Conservation (phyloP, 164 flowering plant species). For the Berberis thunbergii region DNA sequence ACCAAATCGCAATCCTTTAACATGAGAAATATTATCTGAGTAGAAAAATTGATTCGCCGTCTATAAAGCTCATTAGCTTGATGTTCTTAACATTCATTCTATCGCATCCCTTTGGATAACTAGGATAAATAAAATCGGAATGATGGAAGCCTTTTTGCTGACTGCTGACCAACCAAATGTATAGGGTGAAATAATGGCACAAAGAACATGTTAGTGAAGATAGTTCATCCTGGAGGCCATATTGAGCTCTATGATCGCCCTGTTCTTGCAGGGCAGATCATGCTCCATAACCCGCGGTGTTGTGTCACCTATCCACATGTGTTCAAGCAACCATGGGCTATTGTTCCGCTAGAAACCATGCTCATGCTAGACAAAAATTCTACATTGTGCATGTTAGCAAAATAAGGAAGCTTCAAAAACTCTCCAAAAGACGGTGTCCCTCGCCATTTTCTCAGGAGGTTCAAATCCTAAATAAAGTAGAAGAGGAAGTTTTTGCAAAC, state of each 20-base stretch:
- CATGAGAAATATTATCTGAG: not conserved
- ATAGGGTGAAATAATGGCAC: slow-evolving; percentile 11
- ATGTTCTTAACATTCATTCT: not conserved
- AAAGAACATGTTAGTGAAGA: slow-evolving; percentile 39
- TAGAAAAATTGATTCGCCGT: not conserved
- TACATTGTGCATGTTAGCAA: slow-evolving; percentile 50
- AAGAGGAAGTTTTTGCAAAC: slow-evolving; percentile 10
- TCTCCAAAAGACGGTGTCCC: slow-evolving; percentile 11
- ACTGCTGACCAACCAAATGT: not conserved
- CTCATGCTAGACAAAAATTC: slow-evolving; percentile 45
- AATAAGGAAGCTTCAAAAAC: slow-evolving; percentile 35
- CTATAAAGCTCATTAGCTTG: not conserved
- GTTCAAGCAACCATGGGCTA: slow-evolving; percentile 44
- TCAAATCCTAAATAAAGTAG: not conserved
- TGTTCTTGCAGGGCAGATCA: slow-evolving; percentile 36
- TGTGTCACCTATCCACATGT: slow-evolving; percentile 41
- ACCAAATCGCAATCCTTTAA: too few species aligned
- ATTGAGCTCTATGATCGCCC: slow-evolving; percentile 58
- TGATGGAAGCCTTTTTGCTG: not conserved
- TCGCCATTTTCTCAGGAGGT: not conserved
- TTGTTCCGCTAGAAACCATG: slow-evolving; percentile 37
- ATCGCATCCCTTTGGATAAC: not conserved
- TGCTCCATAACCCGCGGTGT: slow-evolving; percentile 47
- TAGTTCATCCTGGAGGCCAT: slow-evolving; percentile 59
- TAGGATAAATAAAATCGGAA: not conserved